These are phyloP conservation scores for Allomyces macrogynus DNA, from an alignment of 192 early-diverging fungal genomes.

Conservation along the genomic window DNA sequence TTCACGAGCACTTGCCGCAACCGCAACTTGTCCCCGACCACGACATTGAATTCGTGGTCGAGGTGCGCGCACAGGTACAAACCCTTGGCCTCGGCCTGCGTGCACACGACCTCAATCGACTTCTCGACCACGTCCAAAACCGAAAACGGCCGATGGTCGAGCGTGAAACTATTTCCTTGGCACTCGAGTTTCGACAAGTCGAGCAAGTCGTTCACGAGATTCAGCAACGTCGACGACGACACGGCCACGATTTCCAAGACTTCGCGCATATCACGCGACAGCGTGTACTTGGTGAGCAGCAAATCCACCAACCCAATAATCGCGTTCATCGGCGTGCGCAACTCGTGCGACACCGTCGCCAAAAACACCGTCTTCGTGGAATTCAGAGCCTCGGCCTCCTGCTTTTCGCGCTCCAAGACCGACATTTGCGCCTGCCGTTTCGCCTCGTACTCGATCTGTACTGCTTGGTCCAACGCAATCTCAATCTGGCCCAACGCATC, in stretches of 20 bases:
- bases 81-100: constrained; percentile 54
- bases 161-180: constrained; percentile 25
- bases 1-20: constrained; percentile 64
- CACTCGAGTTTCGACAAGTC: constrained; percentile 52
- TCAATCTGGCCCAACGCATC: neutral
- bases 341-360: constrained; percentile 64
- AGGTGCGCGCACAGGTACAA: constrained; percentile 42
- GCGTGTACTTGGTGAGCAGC: constrained; percentile 43
- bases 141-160: constrained; percentile 52
- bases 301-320: constrained; percentile 55
- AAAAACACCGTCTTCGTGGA: constrained; percentile 22
- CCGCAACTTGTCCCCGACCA: constrained; percentile 54
- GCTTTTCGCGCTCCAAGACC: neutral
- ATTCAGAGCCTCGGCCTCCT: neutral
- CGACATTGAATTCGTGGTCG: constrained; percentile 41
- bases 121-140: constrained; percentile 38
- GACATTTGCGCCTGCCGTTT: neutral
- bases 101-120: constrained; percentile 47
- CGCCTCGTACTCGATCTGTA: neutral
- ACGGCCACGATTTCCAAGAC: constrained; percentile 57
- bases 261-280: constrained; percentile 60
- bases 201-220: constrained; percentile 64
- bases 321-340: constrained; percentile 66
- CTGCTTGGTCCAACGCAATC: neutral
- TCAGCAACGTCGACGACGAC: constrained; percentile 46